These are phyloP conservation scores for Russula dissimulans DNA, from an alignment of 768 basidiomycete genomes.

Conservation along the genomic window DNA sequence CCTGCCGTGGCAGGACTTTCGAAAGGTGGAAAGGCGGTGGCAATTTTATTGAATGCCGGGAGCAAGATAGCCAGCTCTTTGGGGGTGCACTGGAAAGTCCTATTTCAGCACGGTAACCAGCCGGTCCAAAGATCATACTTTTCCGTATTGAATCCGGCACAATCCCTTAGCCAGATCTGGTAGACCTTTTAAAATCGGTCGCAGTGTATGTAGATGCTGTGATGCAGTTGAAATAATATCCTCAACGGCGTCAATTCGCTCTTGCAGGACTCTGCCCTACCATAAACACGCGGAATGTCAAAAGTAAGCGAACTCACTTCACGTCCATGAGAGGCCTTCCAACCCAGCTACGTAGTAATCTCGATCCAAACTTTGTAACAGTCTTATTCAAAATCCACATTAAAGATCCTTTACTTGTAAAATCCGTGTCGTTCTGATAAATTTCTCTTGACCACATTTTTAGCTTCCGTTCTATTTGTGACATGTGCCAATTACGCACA, in stretches of 20 bases:
- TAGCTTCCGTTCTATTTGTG: not conserved
- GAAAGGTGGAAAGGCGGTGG: slow-evolving; percentile 46
- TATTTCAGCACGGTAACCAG: not conserved
- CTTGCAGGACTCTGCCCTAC: slow-evolving; percentile 50
- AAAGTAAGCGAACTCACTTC: slow-evolving; percentile 31
- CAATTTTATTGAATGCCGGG: slow-evolving; percentile 65
- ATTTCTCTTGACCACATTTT: slow-evolving; percentile 49
- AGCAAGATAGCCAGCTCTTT: slow-evolving; percentile 72
- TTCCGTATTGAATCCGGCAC: slow-evolving; percentile 83
- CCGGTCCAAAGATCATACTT: slow-evolving; percentile 38
- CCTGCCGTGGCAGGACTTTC: slow-evolving; percentile 37
- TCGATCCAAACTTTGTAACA: slow-evolving; percentile 79
- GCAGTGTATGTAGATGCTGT: slow-evolving; percentile 55
- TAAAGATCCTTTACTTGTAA: slow-evolving; percentile 62
- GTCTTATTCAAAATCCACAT: slow-evolving; percentile 83
- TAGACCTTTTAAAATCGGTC: slow-evolving; percentile 58
- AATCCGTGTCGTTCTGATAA: slow-evolving; percentile 85
- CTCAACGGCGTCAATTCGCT: slow-evolving; percentile 74
- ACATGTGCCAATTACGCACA: slow-evolving; percentile 31
- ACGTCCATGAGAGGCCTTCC: slow-evolving; percentile 74
- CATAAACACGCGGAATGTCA: not conserved
- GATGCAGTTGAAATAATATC: slow-evolving; percentile 64
- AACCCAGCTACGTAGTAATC: slow-evolving; percentile 79
- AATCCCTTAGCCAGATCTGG: slow-evolving; percentile 85
- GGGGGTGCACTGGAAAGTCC: slow-evolving; percentile 55